Percentiles rank a stretch among this genome's conserved stretches.
Conservation (phyloP, 192 early-diverging fungal genomes). For the Ramicandelaber brevisporus region DNA sequence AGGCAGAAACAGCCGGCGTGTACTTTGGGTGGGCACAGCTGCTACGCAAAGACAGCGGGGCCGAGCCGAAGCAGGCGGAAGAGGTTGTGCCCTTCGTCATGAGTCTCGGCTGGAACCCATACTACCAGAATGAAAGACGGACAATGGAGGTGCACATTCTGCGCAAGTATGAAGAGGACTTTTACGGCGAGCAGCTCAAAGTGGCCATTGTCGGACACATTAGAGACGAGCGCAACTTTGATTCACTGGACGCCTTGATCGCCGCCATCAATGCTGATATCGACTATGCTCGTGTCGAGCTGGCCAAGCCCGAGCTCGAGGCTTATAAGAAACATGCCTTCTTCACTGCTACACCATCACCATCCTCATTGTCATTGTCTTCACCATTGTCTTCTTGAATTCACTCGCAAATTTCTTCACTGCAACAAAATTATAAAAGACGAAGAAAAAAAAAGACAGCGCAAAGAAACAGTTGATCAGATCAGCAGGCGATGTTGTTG, state of each 20-base stretch:
- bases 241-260: constrained; percentile 66
- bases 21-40: constrained; percentile 89
- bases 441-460: too few relatives aligned
- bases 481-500: too few relatives aligned
- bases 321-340: too few relatives aligned
- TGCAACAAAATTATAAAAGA: too few relatives aligned
- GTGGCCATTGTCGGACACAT: constrained; percentile 75
- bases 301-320: too few relatives aligned
- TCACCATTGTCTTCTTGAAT: too few relatives aligned
- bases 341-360: too few relatives aligned
- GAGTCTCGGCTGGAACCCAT: constrained; percentile 98
- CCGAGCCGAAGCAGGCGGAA: too few relatives aligned
- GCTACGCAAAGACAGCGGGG: too few relatives aligned
- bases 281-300: constrained; percentile 6
- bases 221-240: constrained; percentile 73
- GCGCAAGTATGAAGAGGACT: constrained; percentile 62
- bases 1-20: constrained; percentile 55
- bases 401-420: too few relatives aligned
- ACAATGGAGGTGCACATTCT: constrained; percentile 96
- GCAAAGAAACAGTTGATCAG: too few relatives aligned
- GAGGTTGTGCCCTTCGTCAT: constrained; percentile 91
- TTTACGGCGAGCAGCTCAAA: constrained; percentile 64
- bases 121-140: constrained; percentile 86
- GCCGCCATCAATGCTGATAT: constrained; percentile 85
- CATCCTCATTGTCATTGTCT: too few relatives aligned